Evolutionary conservation across 805 yeast species (phyloP), one percentile per base, ranked within the genome.

Genomic region (Sungouiella thailandica): DNA sequence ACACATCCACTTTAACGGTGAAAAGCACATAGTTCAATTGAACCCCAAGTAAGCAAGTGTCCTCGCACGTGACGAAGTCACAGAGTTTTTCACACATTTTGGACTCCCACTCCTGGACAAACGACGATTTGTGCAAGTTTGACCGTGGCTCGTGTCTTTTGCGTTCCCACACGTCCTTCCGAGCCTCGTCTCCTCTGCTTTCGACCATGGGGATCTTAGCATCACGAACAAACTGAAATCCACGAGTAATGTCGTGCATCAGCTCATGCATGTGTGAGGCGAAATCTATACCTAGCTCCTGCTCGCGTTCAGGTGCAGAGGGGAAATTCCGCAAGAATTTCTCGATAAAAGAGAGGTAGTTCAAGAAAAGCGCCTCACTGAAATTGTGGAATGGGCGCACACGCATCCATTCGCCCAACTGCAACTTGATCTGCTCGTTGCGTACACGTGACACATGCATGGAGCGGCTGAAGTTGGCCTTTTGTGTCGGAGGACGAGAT

Each of bases 21-120:
- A 64, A 64, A 25, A 65, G 45, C 8, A 60, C 49, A 36, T 53
- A 66, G 38, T 66, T 64, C 37, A 62, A 49, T 28, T 63, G 69
- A 13, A 66, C 37, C 32, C 62, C 63, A 17, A 57, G 41, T 27
- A 66, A 49, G 25, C 64, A 53, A n/a, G 52, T 38, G 13, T 45
- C 52, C 10, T 46, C 44, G 26, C 56, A 52, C 1, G 58, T 47
- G 5, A 58, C 33, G 23, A 41, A 46, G 7, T 53, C 53, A 15
- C 53, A 37, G 12, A 62, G 45, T 17, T 49, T 43, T 23, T 52
- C 52, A 18, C 58, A 44, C 17, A 59, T 39, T 13, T 52, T 46
- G 16, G 47, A 39, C n/a, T 60, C 61, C 68, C 68, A 63, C 19
- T 50, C 54, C 15, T 47, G 55, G 8, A 51, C 26, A 28, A 57